Conservation (phyloP, 2,329 filamentous ascomycete genomes). For the Aspergillus pseudoviridinutans region DNA sequence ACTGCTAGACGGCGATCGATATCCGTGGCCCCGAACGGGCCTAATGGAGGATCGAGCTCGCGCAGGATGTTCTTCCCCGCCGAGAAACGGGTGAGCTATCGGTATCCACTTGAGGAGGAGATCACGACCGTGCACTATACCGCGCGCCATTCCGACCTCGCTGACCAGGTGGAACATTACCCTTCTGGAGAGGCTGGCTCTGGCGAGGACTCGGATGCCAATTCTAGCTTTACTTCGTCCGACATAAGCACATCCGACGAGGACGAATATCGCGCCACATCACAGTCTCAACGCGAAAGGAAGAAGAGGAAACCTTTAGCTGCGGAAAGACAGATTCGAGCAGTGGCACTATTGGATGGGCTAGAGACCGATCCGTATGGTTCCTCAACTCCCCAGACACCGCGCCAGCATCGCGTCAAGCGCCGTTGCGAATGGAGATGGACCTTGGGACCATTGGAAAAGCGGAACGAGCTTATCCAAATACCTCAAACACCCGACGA, state of each 20-base stretch:
- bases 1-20: slow-evolving; percentile 36
- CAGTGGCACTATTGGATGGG: slow-evolving; percentile 37
- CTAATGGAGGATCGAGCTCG: slow-evolving; percentile 29
- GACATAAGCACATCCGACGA: slow-evolving; percentile 31
- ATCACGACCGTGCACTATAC: slow-evolving; percentile 55
- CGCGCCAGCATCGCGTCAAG: slow-evolving; percentile 51
- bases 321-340: slow-evolving; percentile 36
- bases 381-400: slow-evolving; percentile 49
- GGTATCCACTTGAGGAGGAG: slow-evolving; percentile 54
- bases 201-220: slow-evolving; percentile 27
- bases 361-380: slow-evolving; percentile 45
- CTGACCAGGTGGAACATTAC: slow-evolving; percentile 22
- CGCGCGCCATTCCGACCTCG: slow-evolving; percentile 53
- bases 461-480: slow-evolving; percentile 5
- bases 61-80: slow-evolving; percentile 49
- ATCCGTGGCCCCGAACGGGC: slow-evolving; percentile 32
- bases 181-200: slow-evolving; percentile 10
- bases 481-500: slow-evolving; percentile 2
- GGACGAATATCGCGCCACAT: slow-evolving; percentile 15
- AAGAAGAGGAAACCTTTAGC: slow-evolving; percentile 33
- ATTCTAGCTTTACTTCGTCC: slow-evolving; percentile 24
- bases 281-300: slow-evolving; percentile 25
- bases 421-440: slow-evolving; percentile 54
- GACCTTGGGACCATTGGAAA: slow-evolving; percentile 49
- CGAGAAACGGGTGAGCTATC: slow-evolving; percentile 56